Base-by-base conservation (phyloP, 176 grass and related monocot species). In the Ensete glaucum region DNA sequence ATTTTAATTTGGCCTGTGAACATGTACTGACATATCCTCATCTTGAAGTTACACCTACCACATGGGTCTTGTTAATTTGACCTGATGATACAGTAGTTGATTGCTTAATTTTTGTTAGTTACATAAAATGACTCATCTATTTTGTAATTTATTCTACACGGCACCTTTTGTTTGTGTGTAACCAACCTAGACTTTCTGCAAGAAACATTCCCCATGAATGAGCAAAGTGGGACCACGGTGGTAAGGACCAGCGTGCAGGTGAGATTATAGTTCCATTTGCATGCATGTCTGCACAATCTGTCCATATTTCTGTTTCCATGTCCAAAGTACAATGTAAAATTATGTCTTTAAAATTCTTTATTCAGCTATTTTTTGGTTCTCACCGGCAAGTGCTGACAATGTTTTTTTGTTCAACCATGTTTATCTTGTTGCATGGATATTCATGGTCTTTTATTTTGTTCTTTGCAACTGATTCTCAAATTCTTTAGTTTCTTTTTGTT, bases 401-500 rank as follows among this genome's bases (percentile, higher is more conserved):
- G 6, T 17, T 19, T 57, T 17, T 57, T 57, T 57, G 13, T 57
- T 57, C 55, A 57, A 16, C 13, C 17, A 57, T 57, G 55, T 1
- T 16, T 57, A 21, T 60, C 19, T 60, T 60, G 34, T 43, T 60
- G 13, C 1, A 9, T 60, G 6, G 16, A 60, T 6, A 60, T 60
- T 20, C 2, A 19, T 6, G 17, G 7, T 15, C 56, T 20, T 29
- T 9, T 27, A 14, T 1, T 14, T 29, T 67, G 2, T 15, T 6
- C 62, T 24, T 3, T 12, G 43, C 16, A 27, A 50, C 17, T 53
- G 5, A 43, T 73, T 24, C 11, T 14, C 9, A 21, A 12, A 9
- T 25, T 73, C 51, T 69, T 56, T 67, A 78, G 79, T 55, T 55
- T 69, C 20, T 55, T 22, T 22, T 59, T 64, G 55, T 69, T 78